A percentile compares a stretch with the other conserved stretches of the same genome.
Evolutionary conservation across 2,329 filamentous ascomycete species (phyloP).

Genomic region (Periconia macrospinosa): DNA sequence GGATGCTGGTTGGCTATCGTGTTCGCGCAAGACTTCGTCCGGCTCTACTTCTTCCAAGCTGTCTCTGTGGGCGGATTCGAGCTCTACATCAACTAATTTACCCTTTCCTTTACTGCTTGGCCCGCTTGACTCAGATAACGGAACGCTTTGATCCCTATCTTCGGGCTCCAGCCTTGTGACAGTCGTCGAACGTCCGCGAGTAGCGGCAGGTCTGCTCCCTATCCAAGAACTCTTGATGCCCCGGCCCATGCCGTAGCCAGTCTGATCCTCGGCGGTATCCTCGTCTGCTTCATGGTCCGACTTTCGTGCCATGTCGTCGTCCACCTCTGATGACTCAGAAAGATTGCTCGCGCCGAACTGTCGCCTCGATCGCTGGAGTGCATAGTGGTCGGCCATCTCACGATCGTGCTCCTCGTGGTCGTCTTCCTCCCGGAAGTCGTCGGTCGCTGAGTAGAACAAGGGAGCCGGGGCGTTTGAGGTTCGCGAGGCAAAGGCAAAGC

Average conservation of each 20-base stretch:
- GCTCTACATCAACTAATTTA: conserved; percentile 80
- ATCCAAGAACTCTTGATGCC: conserved; percentile 62
- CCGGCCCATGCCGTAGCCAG: conserved; percentile 46
- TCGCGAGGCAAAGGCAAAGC: conserved; percentile 79
- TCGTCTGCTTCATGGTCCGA: conserved; percentile 56
- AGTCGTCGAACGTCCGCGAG: conserved; percentile 43
- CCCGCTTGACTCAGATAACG: conserved; percentile 45
- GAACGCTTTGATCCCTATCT: conserved; percentile 45
- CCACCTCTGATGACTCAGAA: conserved; percentile 82
- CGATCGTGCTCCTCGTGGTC: conserved; percentile 88
- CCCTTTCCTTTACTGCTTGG: conserved; percentile 61
- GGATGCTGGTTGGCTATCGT: conserved; percentile 54
- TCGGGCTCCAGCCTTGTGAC: conserved; percentile 36
- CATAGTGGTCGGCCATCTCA: conserved; percentile 92
- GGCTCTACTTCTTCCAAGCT: conserved; percentile 46
- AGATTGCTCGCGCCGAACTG: conserved; percentile 84
- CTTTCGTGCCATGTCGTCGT: conserved; percentile 62
- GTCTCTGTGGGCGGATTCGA: conserved; percentile 65
- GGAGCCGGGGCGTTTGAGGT: conserved; percentile 79
- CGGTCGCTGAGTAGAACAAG: conserved; percentile 88
- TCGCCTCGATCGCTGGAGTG: conserved; percentile 83
- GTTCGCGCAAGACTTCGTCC: conserved; percentile 40
- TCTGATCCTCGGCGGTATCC: conserved; percentile 44
- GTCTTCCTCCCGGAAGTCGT: conserved; percentile 90
- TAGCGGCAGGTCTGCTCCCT: conserved; percentile 46